Percentiles rank a stretch among this genome's conserved stretches.
Conservation (phyloP, 257 asterid species). For the Lycium ferocissimum region DNA sequence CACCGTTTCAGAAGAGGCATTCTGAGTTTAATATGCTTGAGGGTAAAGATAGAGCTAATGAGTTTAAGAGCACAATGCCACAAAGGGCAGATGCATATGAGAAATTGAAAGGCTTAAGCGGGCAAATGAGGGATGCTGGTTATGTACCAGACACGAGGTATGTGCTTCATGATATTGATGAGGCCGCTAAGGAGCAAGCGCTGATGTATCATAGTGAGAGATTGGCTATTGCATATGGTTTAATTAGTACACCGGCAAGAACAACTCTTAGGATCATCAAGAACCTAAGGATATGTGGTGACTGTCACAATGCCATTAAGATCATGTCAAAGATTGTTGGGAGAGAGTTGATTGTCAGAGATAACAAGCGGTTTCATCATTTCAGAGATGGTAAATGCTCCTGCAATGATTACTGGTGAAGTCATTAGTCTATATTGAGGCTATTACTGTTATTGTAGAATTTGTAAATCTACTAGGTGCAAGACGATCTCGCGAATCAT, state of each 20-base stretch:
- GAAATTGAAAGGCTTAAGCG: constrained; percentile 33
- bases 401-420: constrained; percentile 38
- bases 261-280: constrained; percentile 37
- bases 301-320: constrained; percentile 40
- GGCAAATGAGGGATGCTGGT: constrained; percentile 37
- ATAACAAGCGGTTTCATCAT: constrained; percentile 39
- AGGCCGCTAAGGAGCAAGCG: constrained; percentile 38
- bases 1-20: constrained; percentile 36
- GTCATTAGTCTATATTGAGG: constrained; percentile 15
- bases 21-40: constrained; percentile 35
- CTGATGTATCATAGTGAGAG: constrained; percentile 41
- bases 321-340: constrained; percentile 39
- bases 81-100: constrained; percentile 21
- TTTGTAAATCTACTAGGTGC: constrained; percentile 19
- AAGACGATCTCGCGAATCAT: neutral
- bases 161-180: constrained; percentile 39
- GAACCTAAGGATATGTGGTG: constrained; percentile 39
- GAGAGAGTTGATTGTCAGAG: constrained; percentile 40
- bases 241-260: constrained; percentile 40
- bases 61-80: constrained; percentile 23
- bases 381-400: constrained; percentile 38
- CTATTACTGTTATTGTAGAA: neutral
- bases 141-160: constrained; percentile 40
- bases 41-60: constrained; percentile 27
- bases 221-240: constrained; percentile 42